These are phyloP conservation scores for Yueomyces sp. DNA, from an alignment of 805 yeast species.

Conservation along the genomic window DNA sequence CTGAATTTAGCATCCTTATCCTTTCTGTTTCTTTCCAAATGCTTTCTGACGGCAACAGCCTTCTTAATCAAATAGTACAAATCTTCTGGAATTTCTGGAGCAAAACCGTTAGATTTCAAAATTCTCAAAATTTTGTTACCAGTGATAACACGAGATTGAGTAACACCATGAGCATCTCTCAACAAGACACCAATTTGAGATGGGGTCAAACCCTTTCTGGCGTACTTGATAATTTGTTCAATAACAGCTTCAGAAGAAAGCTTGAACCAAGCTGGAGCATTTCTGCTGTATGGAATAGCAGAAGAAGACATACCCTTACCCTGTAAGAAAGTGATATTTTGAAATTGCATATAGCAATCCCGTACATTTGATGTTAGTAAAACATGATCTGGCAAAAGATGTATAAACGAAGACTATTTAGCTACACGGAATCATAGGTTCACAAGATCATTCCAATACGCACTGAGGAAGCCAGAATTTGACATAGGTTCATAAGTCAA, in stretches of 20 bases:
- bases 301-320: slow-evolving; percentile 99
- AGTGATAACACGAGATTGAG: slow-evolving; percentile 93
- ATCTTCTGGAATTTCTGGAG: slow-evolving; percentile 99
- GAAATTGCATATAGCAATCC: too few species aligned
- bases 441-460: too few species aligned
- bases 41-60: slow-evolving; percentile 99
- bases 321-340: slow-evolving; percentile 28
- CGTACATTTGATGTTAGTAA: too few species aligned
- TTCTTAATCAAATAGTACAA: slow-evolving; percentile 97
- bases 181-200: slow-evolving; percentile 98
- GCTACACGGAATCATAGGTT: too few species aligned
- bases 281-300: slow-evolving; percentile 98
- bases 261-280: slow-evolving; percentile 99
- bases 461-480: too few species aligned
- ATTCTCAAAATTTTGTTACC: slow-evolving; percentile 99
- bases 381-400: too few species aligned
- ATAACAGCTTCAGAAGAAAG: slow-evolving; percentile 87
- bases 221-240: slow-evolving; percentile 98
- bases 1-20: slow-evolving; percentile 99
- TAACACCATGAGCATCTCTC: slow-evolving; percentile 99
- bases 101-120: slow-evolving; percentile 98
- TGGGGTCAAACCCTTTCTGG: slow-evolving; percentile 99
- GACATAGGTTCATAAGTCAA: too few species aligned
- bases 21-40: slow-evolving; percentile 99
- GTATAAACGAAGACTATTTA: too few species aligned